Evolutionary conservation across 176 grass and related monocot species (phyloP), one percentile per base, ranked within the genome.

Genomic region (sorghum (Sorghum bicolor)): DNA sequence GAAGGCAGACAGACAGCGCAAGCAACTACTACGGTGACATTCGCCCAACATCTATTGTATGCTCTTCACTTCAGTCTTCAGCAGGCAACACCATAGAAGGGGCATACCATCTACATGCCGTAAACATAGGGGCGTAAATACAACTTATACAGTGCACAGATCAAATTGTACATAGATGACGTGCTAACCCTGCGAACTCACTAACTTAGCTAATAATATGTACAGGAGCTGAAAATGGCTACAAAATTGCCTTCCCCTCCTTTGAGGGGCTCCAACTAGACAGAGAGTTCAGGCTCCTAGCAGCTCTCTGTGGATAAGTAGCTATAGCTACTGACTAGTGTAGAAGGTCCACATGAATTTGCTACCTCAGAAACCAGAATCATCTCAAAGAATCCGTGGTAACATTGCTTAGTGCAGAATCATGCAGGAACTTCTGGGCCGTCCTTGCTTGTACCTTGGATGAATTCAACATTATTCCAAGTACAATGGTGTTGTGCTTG

Each of bases 171-270:
- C 74, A 90, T 40, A 78, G 73, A 48, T 65, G 72, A 77, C 7
- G 32, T 47, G 58, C 79, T 86, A 78, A 19, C 63, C 63, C 57
- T 82, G 73, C 72, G 22, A 57, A 90, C 45, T 30, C 16, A 73
- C 65, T 72, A 82, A 72, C 72, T 81, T 52, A 44, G 39, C n/a
- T n/a, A 34, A 6, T 82, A 90, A 57, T 60, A 86, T 90, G 57
- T 86, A 90, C 88, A 90, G 3, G 16, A 11, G 44, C 74, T 79
- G 74, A 90, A 72, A 72, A 39, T 76, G 37, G 60, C 88, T 90
- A 90, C 79, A 83, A 90, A 90, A 86, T 86, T 83, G 34, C 53
- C 72, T 48, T 70, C 24, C 73, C 75, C 58, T 78, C 67, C 36
- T 78, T 77, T 38, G 79, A 73, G 70, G 81, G 71, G 37, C 72